Base-by-base conservation (phyloP, 2,329 filamentous ascomycete genomes). In the Periconia digitata region DNA sequence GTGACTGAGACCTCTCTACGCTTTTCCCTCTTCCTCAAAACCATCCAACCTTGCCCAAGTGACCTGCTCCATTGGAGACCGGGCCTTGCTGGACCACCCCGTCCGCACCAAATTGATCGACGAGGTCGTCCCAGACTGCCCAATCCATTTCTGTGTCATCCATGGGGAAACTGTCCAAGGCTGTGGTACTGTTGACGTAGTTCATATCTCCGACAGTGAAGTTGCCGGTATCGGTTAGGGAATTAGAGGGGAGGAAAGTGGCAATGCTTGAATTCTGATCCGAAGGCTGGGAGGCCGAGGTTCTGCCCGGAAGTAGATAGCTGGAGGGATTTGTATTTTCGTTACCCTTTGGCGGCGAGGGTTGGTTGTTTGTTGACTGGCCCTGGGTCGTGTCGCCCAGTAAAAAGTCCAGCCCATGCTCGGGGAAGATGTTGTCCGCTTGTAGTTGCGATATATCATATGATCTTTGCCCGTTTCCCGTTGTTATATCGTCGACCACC, bases 101-200 rank as follows among this genome's bases (percentile, higher is more conserved):
- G n/a, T 77, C 73, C 56, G 73, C 72, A 6, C 73, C 75, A 47
- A 74, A 78, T 46, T 78, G 72, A 21, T 63, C 62, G 2, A 78
- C 75, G 48, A 79, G 65, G 53, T 77, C 73, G 38, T 78, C 76
- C 73, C 75, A 79, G 32, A 67, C 71, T 35, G 75, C 68, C 76
- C 76, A 79, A 43, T 78, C 72, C 53, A 78, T 72, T 12, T 63
- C 67, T 1, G 65, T 68, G 6, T 74, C 73, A 53, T 74, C 64
- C 15, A 66, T 50, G 4, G 27, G n/a, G 8, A 32, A 32, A 15
- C n/a, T 15, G 8, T 32, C 27, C 27, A 32, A 15, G 27, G 10
- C 27, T 32, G 27, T 12, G 6, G 24, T 15, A 13, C 4, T 32
- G 27, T 32, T 32, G 27, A 3, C 8, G 27, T 13, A 32, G n/a